phyloP scores from a whole-genome alignment of 345 rosid genomes.

The Pistacia integerrima region DNA sequence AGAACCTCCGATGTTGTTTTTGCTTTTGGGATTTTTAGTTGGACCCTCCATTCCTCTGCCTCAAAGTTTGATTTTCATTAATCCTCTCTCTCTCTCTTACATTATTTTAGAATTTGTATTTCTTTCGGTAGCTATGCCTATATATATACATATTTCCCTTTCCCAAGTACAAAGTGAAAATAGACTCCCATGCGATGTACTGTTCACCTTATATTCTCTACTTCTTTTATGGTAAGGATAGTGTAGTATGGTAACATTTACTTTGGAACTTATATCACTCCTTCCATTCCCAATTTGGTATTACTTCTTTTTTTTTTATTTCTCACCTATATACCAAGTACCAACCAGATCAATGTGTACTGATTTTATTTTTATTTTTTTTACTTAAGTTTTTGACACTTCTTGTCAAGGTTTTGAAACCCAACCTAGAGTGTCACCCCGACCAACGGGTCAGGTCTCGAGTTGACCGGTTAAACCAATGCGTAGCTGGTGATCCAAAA shows the following conservation, averaged over 20 bases:
- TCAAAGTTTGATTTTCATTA: background rate
- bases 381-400: too few relatives aligned
- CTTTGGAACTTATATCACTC: background rate
- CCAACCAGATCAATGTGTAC: too few relatives aligned
- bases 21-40: conserved; percentile 12
- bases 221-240: conserved; percentile 31
- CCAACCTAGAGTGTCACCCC: too few relatives aligned
- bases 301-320: conserved; percentile 7
- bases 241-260: conserved; percentile 3
- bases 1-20: conserved; percentile 12
- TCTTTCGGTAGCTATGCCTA: background rate
- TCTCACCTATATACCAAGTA: background rate
- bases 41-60: background rate
- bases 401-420: too few relatives aligned
- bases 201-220: conserved; percentile 9
- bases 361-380: too few relatives aligned
- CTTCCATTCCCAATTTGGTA: conserved; percentile 6
- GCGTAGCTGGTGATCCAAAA: too few relatives aligned
- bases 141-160: background rate
- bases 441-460: too few relatives aligned
- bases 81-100: conserved; percentile 16
- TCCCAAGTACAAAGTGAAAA: conserved; percentile 27
- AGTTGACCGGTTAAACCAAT: too few relatives aligned
- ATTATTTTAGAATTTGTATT: conserved; percentile 13
- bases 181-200: conserved; percentile 38